These are phyloP conservation scores for Hyaloscypha hepaticicola DNA, from an alignment of 495 filamentous ascomycete species.

Conservation along the genomic window DNA sequence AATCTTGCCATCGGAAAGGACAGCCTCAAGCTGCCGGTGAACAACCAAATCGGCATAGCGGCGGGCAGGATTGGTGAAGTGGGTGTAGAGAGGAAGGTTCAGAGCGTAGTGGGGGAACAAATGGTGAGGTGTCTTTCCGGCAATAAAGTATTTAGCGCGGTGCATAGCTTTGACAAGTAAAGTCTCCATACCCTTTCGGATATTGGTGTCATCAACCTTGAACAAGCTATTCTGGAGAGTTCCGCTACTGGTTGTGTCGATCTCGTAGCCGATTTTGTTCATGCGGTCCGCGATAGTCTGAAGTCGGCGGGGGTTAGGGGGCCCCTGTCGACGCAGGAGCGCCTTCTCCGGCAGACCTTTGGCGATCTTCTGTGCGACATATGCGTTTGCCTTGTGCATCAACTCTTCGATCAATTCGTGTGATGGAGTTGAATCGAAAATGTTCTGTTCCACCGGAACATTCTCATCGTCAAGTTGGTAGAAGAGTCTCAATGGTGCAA, in stretches of 20 bases:
- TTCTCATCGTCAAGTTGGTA: slow-evolving; percentile 98
- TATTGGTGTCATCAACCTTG: slow-evolving; percentile 78
- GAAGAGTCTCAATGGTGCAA: slow-evolving; percentile 82
- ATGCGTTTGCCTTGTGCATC: slow-evolving; percentile 83
- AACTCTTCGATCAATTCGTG: slow-evolving; percentile 96
- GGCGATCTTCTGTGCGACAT: slow-evolving; percentile 82
- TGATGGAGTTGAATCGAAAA: slow-evolving; percentile 85
- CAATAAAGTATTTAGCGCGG: slow-evolving; percentile 90
- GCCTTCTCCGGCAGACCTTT: slow-evolving; percentile 86
- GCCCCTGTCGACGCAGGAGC: slow-evolving; percentile 79
- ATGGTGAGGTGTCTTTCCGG: slow-evolving; percentile 68
- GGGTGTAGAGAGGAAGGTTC: slow-evolving; percentile 92
- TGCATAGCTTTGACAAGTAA: slow-evolving; percentile 91
- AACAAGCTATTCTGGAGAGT: slow-evolving; percentile 90
- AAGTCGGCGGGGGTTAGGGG: slow-evolving; percentile 83
- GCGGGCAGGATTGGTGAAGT: slow-evolving; percentile 94
- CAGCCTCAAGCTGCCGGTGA: slow-evolving; percentile 88
- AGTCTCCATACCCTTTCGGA: slow-evolving; percentile 98
- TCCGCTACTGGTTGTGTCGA: slow-evolving; percentile 87
- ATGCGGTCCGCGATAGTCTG: slow-evolving; percentile 91
- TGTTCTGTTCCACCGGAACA: slow-evolving; percentile 91
- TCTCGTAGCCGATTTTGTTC: slow-evolving; percentile 82
- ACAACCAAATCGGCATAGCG: slow-evolving; percentile 95
- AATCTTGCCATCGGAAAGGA: slow-evolving; percentile 75
- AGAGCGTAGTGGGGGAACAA: slow-evolving; percentile 84